Percentiles rank a stretch among this genome's conserved stretches.
phyloP scores from a whole-genome alignment of 2,329 filamentous ascomycete genomes.

The Plenodomus tracheiphilus region DNA sequence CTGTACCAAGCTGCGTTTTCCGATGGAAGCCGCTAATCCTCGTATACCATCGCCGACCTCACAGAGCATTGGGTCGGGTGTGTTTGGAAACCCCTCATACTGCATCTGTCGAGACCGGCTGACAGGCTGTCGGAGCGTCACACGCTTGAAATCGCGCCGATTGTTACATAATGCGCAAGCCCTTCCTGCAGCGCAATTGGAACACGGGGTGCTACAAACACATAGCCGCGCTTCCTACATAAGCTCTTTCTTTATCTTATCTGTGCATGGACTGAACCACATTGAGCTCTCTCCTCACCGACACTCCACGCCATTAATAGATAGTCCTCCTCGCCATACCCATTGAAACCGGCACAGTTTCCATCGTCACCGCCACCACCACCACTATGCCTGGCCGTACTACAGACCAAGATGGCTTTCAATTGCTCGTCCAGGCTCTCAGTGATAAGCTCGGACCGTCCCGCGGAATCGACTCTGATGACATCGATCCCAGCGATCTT shows the following conservation, averaged over 20 bases:
- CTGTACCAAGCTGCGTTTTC: slow-evolving; percentile 19
- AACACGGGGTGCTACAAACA: slow-evolving; percentile 6
- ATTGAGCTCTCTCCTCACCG: neutral
- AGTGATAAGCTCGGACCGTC: slow-evolving; percentile 75
- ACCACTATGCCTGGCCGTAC: slow-evolving; percentile 27
- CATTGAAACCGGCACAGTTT: neutral
- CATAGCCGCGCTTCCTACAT: slow-evolving; percentile 11
- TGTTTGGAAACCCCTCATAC: slow-evolving; percentile 10
- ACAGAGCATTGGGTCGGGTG: slow-evolving; percentile 2
- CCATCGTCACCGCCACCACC: neutral
- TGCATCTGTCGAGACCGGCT: slow-evolving; percentile 11
- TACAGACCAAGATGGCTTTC: slow-evolving; percentile 54
- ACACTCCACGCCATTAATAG: neutral
- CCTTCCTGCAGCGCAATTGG: slow-evolving; percentile 7
- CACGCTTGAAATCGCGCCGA: slow-evolving; percentile 15
- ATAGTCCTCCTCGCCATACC: neutral
- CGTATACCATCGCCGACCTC: slow-evolving; percentile 8
- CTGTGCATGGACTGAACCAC: slow-evolving; percentile 1
- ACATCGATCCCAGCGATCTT: slow-evolving; percentile 75
- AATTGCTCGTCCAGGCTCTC: slow-evolving; percentile 72
- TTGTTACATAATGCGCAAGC: slow-evolving; percentile 35
- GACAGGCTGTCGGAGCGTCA: slow-evolving; percentile 23
- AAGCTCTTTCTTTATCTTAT: slow-evolving; percentile 7
- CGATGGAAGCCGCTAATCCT: slow-evolving; percentile 27
- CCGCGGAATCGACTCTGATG: slow-evolving; percentile 79